Evolutionary conservation across 306 rosid species (phyloP), one percentile per base, ranked within the genome.

Genomic region (Albizia julibrissin): DNA sequence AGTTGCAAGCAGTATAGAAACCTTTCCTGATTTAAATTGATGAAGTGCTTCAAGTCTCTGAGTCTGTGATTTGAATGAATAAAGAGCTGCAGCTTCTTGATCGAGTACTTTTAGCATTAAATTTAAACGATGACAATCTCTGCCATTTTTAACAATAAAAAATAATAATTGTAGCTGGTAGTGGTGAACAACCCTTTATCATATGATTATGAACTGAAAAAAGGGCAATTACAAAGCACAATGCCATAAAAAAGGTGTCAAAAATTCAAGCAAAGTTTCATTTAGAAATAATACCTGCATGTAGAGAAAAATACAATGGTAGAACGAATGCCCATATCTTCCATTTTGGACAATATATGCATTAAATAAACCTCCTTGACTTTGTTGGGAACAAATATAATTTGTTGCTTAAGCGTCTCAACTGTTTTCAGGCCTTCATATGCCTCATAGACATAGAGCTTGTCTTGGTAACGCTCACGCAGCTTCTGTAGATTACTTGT

Each of bases 401-500:
- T 86, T 79, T 95, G 90, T 83, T 93, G 98, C 82, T 85, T 79
- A 64, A 95, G 97, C 40, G 90, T 87, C 44, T 90, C 93, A 70
- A 93, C 97, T 18, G 96, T 95, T 90, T 90, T 91, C 67, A 90
- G 84, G 56, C 99, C 97, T 86, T 91, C 94, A 81, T 95, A 95
- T 37, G 94, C 98, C 87, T 93, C 93, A 0, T 77, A 93, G 69
- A 86, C 89, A 82, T 90, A 93, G 42, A 94, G 78, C 86, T 91
- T 92, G 75, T 93, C 91, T 66, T 84, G 87, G 74, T 92, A 95
- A 85, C 91, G 91, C 16, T 91, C 91, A 46, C 69, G 88, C 77
- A 95, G 83, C 69, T 89, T 83, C 80, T 93, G 84, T 61, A 95
- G 86, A 83, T 91, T 87, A 81, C 85, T 87, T 11, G 97, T 91